Base-by-base conservation (phyloP, 2,329 filamentous ascomycete species). In the Chrysosporium queenslandicum region DNA sequence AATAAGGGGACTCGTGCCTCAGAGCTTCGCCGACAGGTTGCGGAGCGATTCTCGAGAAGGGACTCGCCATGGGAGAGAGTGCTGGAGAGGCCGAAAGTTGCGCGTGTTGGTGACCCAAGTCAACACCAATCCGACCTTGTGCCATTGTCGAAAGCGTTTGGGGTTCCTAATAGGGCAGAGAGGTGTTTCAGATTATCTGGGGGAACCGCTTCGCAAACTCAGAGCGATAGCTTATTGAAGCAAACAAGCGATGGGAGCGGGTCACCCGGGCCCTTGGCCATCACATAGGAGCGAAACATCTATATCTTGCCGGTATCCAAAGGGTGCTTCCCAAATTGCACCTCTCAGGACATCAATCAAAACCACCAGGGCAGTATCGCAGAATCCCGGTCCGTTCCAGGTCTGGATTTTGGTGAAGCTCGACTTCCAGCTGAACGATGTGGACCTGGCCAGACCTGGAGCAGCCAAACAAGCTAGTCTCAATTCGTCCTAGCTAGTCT, bases 21-120 rank as follows among this genome's bases (percentile, higher is more conserved):
- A 53, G 32, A 16, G n/a, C 18, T 18, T 41, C 23, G 18, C 56
- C 61, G 7, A 64, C 58, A 14, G 65, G 65, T 45, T 57, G 65
- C 21, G 65, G 60, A 48, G 62, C 53, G 37, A 60, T 59, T 36
- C 39, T 57, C 55, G 43, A 61, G 56, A 49, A 62, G 5, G 39
- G 53, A 55, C 34, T 50, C 30, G 51, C 21, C 27, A n/a, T 42
- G 47, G 36, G 9, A 16, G 47, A 12, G 20, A 18, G 27, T n/a
- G 29, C 30, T 30, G 29, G 39, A 12, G 32, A 39, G 37, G 27
- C 16, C 20, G 29, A 46, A 21, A 23, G 40, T 5, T 40, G 32
- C 18, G 16, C 43, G 36, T 16, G 20, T 36, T 43, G 37, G 16
- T 29, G 29, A 11, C n/a, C 7, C 40, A 21, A 29, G 18, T 4